Base-by-base conservation (phyloP, 2,329 filamentous ascomycete species). In the Aplosporella prunicola region DNA sequence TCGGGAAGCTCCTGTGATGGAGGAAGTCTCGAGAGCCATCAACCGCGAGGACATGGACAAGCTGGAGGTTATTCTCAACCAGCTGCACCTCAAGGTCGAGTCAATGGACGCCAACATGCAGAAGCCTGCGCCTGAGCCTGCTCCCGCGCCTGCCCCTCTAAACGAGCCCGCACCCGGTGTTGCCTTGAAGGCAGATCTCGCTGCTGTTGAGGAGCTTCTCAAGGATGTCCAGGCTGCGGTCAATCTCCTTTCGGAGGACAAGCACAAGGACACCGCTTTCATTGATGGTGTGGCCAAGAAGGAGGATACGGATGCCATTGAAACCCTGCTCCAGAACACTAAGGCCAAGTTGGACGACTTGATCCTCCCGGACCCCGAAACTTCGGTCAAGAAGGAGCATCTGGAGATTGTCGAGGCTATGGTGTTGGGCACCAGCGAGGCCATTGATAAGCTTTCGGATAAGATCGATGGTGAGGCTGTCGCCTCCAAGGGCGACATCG, bases 291-390 rank as follows among this genome's bases (percentile, higher is more conserved):
- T 69, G 2, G 78, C 81, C 5, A 77, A 71, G 20, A 84, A 84
- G 53, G 86, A 94, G 47, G 88, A 96, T 49, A 84, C 88, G 0
- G 78, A 89, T 43, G 86, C 86, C 9, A 88, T 96, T 41, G 89
- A 95, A 58, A 93, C 82, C 0, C 78, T 96, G 32, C 70, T 96
- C 9, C 78, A 82, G 27, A 94, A 93, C 55, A 88, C 87, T 20
- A 95, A 95, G 56, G 78, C 80, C 5, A 83, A 83, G 31, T 67
- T 96, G 8, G 89, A 95, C 41, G 87, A 93, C 42, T 74, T 93
- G 33, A 74, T 58, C 5, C 56, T 74, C 17, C 67, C 72, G 1
- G 67, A 88, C 34, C 72, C 77, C 3, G 81, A 87, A 22, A 77
- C 82, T 40, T 67, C 76, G 2, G 77, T 87, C 8, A 74, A 66